These are phyloP conservation scores for Chlamydomonas sp. DNA, from an alignment of 139 green algal genomes.

Conservation along the genomic window DNA sequence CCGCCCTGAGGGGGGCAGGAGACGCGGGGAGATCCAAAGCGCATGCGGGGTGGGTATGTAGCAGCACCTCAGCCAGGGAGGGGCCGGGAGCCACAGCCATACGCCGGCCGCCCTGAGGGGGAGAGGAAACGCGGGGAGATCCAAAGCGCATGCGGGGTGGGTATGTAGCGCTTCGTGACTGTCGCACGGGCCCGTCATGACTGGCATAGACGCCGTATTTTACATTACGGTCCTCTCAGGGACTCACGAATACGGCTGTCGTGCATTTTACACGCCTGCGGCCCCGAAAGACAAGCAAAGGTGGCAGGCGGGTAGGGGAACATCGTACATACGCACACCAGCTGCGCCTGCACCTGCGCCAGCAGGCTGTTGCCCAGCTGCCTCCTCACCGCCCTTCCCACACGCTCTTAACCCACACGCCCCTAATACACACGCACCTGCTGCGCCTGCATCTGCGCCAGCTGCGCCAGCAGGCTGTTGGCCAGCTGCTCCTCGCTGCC, in stretches of 20 bases:
- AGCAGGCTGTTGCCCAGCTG: constrained; percentile 31
- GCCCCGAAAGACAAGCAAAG: not conserved
- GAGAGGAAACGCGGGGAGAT: not conserved
- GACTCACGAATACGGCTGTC: no score
- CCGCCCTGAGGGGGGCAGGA: not conserved
- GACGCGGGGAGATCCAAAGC: no score
- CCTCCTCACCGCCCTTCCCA: not conserved
- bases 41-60: no score
- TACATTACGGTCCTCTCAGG: no score
- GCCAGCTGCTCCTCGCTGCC: constrained; percentile 22
- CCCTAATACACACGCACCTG: no score
- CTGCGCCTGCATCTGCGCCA: constrained; percentile 13
- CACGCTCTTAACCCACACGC: no score
- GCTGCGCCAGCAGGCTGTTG: constrained; percentile 33
- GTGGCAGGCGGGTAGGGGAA: not conserved
- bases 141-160: no score
- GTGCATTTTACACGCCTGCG: no score
- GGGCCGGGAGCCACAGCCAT: constrained; percentile 44
- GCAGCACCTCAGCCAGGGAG: constrained; percentile 68
- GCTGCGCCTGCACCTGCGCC: not conserved
- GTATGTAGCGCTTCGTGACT: no score
- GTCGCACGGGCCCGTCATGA: no score
- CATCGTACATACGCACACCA: not conserved
- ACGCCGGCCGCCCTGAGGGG: not conserved
- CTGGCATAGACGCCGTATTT: no score